Percentiles rank a stretch among this genome's conserved stretches.
Conservation (phyloP, 768 basidiomycete species). For the Cystofilobasidium bisporidii region DNA sequence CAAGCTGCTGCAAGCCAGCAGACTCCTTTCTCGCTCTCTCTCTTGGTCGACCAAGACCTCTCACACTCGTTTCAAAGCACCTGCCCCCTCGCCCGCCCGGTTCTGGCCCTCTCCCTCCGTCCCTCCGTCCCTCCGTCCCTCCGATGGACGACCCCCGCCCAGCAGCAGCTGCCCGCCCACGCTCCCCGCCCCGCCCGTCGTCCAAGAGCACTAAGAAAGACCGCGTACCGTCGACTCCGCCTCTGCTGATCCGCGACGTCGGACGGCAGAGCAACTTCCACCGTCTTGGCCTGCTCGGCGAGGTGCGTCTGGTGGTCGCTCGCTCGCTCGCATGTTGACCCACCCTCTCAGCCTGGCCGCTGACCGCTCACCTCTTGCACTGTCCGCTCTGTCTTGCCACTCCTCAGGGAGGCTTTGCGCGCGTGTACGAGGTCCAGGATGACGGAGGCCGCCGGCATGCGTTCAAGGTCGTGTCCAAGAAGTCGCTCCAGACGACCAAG, state of each 20-base stretch:
- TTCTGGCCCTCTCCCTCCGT: too few species aligned
- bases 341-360: neutral
- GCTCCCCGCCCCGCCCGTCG: conserved; percentile 13
- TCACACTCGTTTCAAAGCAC: too few species aligned
- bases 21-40: too few species aligned
- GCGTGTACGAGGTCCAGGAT: conserved; percentile 91
- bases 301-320: conserved; percentile 1
- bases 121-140: neutral
- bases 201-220: conserved; percentile 9
- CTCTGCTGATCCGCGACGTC: conserved; percentile 11
- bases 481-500: conserved; percentile 85
- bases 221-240: conserved; percentile 8
- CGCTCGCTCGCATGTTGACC: neutral
- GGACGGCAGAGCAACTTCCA: conserved; percentile 9
- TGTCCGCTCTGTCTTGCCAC: neutral
- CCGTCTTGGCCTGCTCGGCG: conserved; percentile 21
- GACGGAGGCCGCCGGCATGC: conserved; percentile 56
- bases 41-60: too few species aligned
- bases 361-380: neutral
- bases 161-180: conserved; percentile 2
- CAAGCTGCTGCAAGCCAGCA: too few species aligned
- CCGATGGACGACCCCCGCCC: neutral
- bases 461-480: conserved; percentile 91
- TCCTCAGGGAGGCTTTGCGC: conserved; percentile 78
- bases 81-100: too few species aligned